Base-by-base conservation (phyloP, 495 filamentous ascomycete genomes). In the Parathielavia hyrcaniae region DNA sequence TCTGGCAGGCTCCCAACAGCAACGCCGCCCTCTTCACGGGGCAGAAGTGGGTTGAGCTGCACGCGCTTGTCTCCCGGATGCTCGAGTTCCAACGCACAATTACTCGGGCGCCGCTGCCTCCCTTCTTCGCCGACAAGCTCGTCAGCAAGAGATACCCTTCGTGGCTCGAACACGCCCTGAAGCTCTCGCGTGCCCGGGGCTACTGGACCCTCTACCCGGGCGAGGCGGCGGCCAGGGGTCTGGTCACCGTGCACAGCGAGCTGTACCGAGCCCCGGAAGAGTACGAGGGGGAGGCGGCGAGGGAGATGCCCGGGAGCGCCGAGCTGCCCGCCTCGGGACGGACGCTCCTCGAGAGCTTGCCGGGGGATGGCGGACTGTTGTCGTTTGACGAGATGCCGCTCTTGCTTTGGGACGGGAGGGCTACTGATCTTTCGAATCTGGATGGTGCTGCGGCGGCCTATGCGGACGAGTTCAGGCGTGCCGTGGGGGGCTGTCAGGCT, bases 1-100 rank as follows among this genome's bases (percentile, higher is more conserved):
- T 91, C 4, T 95, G 87, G 86, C 86, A 95, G 71, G 81, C 86
- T 40, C 90, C 90, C 19, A 86, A 84, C 65, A 86, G 83, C 64
- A 86, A 90, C 62, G 89, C 89, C 1, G 81, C 84, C 12, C 77
- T 96, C 16, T 89, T 88, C 68, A 86, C 90, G 51, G 89, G 89
- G 22, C 83, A 89, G 36, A 88, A 86, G 66, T 96, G 90, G 90
- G 72, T 78, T 17, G 87, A 91, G 59, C 77, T 95, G 16, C 88
- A 96, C 65, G 78, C 80, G 16, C 88, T 92, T 50, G 78, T 91
- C 4, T 79, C 81, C 8, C 72, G 76, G 19, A 74, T 81, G 3
- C 63, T 90, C 17, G 69, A 77, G 16, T 64, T 67, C n/a, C 68
- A 73, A 55, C 76, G 70, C 40, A 49, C 50, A 14, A 58, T n/a